These are phyloP conservation scores for Ganoderma lingzhi DNA, from an alignment of 1,284 basidiomycete genomes.

Conservation along the genomic window DNA sequence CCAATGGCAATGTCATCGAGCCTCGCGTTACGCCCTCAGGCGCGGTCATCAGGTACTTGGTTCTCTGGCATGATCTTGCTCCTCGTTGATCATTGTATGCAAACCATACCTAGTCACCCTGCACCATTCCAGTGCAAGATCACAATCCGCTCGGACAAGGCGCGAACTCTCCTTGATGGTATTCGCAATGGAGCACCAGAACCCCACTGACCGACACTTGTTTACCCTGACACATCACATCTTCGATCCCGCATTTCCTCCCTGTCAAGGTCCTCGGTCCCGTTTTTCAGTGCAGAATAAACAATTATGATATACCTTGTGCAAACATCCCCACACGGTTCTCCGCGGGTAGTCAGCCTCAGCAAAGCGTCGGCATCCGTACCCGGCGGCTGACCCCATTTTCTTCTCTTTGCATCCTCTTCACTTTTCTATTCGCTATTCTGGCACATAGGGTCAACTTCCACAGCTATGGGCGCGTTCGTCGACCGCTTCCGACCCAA, in stretches of 20 bases:
- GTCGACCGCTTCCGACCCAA: constrained; percentile 37
- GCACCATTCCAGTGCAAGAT: constrained; percentile 42
- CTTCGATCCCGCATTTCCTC: neutral
- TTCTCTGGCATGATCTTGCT: neutral
- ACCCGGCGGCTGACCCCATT: neutral
- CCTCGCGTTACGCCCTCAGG: constrained; percentile 31
- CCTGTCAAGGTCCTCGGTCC: neutral
- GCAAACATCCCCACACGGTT: neutral
- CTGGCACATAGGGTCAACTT: neutral
- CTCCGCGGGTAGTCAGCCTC: neutral
- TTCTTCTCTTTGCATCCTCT: neutral
- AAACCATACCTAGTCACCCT: constrained; percentile 35
- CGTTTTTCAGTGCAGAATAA: neutral
- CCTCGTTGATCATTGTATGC: neutral
- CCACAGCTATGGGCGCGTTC: constrained; percentile 12
- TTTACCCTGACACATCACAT: neutral
- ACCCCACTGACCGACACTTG: neutral
- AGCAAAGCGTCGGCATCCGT: neutral
- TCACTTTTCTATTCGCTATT: neutral
- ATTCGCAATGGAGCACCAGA: neutral
- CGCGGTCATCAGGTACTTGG: constrained; percentile 34
- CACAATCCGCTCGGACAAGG: constrained; percentile 37
- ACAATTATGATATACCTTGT: neutral
- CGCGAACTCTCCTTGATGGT: constrained; percentile 26
- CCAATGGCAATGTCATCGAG: constrained; percentile 32